Percentiles rank a stretch among this genome's conserved stretches.
Conservation (phyloP, 805 yeast genomes). For the Jamesozyma jinghongensis region DNA sequence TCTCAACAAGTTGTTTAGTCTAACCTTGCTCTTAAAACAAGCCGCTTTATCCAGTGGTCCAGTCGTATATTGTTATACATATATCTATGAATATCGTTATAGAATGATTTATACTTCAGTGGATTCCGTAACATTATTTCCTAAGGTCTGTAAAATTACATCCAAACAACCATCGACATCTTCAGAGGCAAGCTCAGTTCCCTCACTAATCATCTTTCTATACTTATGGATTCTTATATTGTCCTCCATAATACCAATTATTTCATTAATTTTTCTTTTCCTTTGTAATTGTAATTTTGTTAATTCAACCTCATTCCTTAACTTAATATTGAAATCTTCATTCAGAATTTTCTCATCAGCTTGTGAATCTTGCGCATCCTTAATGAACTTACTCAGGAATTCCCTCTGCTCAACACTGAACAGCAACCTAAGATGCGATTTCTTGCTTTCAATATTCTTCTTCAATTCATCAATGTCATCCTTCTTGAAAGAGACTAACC, state of each 20-base stretch:
- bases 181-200: constrained; percentile 57
- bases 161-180: constrained; percentile 62
- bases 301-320: constrained; percentile 25
- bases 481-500: constrained; percentile 10
- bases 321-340: constrained; percentile 14
- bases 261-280: constrained; percentile 28
- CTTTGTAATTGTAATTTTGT: constrained; percentile 38
- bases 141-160: constrained; percentile 37
- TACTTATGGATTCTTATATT: constrained; percentile 56
- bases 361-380: constrained; percentile 1
- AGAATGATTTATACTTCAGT: not conserved
- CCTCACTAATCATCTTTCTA: constrained; percentile 55
- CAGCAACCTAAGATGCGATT: constrained; percentile 18
- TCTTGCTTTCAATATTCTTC: constrained; percentile 12
- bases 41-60: too few relatives aligned
- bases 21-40: too few relatives aligned
- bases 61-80: not conserved
- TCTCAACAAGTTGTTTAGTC: too few relatives aligned
- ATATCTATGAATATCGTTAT: too few relatives aligned
- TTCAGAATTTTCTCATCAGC: constrained; percentile 10
- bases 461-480: constrained; percentile 8
- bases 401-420: constrained; percentile 27
- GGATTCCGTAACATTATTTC: not conserved
- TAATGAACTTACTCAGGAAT: constrained; percentile 9
- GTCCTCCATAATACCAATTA: constrained; percentile 29